phyloP scores from a whole-genome alignment of 23 red algal species.

The Gracilaria vermiculophylla region DNA sequence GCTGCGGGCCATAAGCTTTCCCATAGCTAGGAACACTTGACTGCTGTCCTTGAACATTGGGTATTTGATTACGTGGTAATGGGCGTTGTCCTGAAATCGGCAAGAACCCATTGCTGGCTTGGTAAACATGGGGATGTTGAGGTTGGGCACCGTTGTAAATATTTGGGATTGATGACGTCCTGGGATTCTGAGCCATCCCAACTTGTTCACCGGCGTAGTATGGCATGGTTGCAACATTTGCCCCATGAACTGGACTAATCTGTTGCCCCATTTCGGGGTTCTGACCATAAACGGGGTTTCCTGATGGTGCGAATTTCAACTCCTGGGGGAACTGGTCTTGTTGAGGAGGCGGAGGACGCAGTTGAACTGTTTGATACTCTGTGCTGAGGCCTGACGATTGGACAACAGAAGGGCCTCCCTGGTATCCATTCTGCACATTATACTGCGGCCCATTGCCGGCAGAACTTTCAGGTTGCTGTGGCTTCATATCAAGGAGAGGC shows the following conservation, averaged over 20 bases:
- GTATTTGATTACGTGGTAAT: background rate
- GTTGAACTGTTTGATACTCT: background rate
- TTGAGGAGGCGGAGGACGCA: background rate
- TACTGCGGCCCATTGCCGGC: too few species aligned
- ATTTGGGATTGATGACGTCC: background rate
- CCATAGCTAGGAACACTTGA: background rate
- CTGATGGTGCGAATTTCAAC: background rate
- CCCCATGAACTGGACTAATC: background rate
- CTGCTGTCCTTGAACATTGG: background rate
- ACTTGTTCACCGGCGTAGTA: background rate
- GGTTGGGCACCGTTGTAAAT: background rate
- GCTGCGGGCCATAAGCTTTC: background rate
- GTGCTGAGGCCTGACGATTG: background rate
- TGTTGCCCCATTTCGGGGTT: background rate
- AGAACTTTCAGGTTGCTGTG: too few species aligned
- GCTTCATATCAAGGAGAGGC: too few species aligned
- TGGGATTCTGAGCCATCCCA: background rate
- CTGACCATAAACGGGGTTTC: background rate
- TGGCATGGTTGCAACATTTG: background rate
- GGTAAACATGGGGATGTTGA: background rate
- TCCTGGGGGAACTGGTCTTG: background rate
- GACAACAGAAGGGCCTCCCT: background rate
- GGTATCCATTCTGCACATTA: background rate
- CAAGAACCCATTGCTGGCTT: background rate
- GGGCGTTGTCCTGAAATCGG: background rate